Conservation (phyloP, 1,284 basidiomycete species). For the Coniferiporia weirii region DNA sequence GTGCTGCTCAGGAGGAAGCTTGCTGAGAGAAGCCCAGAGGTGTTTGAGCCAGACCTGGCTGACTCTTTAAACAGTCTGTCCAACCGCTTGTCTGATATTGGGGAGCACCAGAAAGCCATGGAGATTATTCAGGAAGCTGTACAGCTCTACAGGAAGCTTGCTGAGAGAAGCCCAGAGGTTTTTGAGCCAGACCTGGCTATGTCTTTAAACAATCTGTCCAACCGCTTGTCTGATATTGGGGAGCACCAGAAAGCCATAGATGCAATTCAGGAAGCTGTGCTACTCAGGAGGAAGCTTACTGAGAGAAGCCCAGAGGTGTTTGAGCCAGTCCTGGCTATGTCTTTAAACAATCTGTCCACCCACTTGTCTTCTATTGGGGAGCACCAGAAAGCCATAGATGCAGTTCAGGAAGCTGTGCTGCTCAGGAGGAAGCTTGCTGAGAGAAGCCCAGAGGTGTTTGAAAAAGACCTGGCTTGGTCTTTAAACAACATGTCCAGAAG, state of each 20-base stretch:
- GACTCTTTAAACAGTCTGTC: slow-evolving; percentile 2
- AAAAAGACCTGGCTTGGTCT: neutral
- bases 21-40: no score
- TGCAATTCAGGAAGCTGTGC: neutral
- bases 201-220: no score
- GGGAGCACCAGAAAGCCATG: neutral
- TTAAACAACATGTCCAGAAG: neutral
- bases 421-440: neutral
- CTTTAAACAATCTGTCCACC: neutral
- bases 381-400: neutral
- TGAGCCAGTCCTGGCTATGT: neutral
- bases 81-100: neutral
- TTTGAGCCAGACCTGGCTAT: no score
- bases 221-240: neutral
- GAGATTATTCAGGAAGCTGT: neutral
- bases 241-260: neutral
- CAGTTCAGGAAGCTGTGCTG: neutral
- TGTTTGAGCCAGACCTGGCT: neutral
- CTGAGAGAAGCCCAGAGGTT: neutral
- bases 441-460: neutral
- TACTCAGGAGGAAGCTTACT: neutral
- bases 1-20: no score
- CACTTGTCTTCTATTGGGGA: neutral
- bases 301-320: neutral
- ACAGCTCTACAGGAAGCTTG: neutral